phyloP scores from a whole-genome alignment of 169 alveolate species.

The Eimeria necatrix region DNA sequence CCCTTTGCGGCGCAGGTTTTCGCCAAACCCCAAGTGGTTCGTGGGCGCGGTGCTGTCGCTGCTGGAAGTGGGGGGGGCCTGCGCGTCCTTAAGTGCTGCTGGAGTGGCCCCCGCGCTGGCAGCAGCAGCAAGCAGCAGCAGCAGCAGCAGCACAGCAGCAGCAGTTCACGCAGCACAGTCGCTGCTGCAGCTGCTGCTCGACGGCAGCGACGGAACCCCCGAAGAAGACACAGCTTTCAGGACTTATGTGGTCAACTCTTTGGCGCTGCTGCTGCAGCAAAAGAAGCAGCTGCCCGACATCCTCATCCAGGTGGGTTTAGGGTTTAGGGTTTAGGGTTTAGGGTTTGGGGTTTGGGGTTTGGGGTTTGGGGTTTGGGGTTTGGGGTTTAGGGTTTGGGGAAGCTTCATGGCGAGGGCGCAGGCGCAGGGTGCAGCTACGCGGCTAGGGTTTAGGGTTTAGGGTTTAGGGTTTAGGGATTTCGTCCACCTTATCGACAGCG shows the following conservation, averaged over 20 bases:
- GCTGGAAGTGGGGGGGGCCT: constrained; percentile 35
- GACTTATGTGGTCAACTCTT: neutral
- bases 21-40: constrained; percentile 58
- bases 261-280: neutral
- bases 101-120: neutral
- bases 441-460: neutral
- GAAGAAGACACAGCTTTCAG: neutral
- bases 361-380: neutral
- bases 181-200: neutral
- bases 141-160: constrained; percentile 21
- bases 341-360: neutral
- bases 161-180: constrained; percentile 33
- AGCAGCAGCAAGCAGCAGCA: constrained; percentile 8
- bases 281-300: constrained; percentile 23
- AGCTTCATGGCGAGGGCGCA: too few species aligned
- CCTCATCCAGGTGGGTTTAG: neutral
- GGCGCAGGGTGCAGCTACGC: too few species aligned
- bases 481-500: too few species aligned
- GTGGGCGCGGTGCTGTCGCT: constrained; percentile 16
- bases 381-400: neutral
- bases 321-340: neutral
- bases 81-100: constrained; percentile 11
- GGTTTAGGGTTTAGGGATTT: too few species aligned
- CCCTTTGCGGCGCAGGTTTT: constrained; percentile 13
- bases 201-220: neutral